Evolutionary conservation across 2,329 filamentous ascomycete species (phyloP).

Genomic region (Ceratocystis smalleyi): DNA sequence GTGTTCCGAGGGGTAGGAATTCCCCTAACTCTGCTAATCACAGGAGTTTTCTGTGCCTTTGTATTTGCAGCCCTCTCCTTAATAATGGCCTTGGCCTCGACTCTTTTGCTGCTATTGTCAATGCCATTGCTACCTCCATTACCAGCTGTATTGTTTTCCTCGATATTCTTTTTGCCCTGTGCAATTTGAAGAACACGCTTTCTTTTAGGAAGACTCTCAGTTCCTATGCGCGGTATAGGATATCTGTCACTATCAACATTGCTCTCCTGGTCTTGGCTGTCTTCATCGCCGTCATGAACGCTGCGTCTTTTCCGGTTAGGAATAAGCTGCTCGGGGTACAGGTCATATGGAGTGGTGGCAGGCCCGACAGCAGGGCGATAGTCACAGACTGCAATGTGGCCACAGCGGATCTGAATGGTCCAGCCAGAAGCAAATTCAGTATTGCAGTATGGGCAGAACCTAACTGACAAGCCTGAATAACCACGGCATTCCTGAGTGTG

Average conservation of each 20-base stretch:
- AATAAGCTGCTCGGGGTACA: conserved; percentile 11
- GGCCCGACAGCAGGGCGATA: background rate
- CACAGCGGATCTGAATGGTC: background rate
- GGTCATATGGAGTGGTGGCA: conserved; percentile 12
- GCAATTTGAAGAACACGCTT: background rate
- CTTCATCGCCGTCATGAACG: background rate
- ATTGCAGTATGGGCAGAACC: conserved; percentile 20
- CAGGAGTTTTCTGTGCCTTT: background rate
- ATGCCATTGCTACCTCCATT: background rate
- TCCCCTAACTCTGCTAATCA: background rate
- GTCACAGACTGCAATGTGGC: conserved; percentile 14
- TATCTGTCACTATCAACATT: background rate
- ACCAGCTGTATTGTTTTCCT: background rate
- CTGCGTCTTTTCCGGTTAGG: background rate
- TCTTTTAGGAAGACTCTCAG: background rate
- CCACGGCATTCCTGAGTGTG: conserved; percentile 18
- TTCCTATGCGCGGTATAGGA: background rate
- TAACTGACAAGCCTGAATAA: conserved; percentile 16
- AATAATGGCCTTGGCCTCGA: background rate
- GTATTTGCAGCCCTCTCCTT: background rate
- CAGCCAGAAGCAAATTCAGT: background rate
- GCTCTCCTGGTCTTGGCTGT: background rate
- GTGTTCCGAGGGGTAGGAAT: background rate
- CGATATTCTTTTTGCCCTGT: background rate
- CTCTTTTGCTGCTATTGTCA: background rate